phyloP scores from a whole-genome alignment of 2,329 filamentous ascomycete species.

The Daldinia sp. region DNA sequence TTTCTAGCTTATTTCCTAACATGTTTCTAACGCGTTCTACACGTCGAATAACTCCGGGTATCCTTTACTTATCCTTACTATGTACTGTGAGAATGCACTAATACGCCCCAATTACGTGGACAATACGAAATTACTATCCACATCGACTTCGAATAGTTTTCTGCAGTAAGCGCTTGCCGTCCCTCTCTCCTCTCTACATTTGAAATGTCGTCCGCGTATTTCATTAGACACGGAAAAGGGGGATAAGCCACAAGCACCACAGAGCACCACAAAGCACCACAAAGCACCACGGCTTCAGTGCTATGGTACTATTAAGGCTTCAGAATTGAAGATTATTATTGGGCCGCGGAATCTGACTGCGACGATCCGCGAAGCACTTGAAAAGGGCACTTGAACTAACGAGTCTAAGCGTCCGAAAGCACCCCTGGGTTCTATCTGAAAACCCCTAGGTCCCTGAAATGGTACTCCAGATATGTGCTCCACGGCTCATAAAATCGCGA shows the following conservation, averaged over 20 bases:
- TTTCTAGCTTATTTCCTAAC: slow-evolving; percentile 27
- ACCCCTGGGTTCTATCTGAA: slow-evolving; percentile 24
- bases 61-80: slow-evolving; percentile 25
- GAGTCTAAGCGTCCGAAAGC: slow-evolving; percentile 19
- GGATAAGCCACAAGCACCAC: slow-evolving; percentile 9
- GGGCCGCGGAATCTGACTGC: slow-evolving; percentile 32
- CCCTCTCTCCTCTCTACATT: not conserved
- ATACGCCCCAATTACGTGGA: slow-evolving; percentile 12
- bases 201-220: not conserved
- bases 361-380: slow-evolving; percentile 23
- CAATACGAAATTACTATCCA: slow-evolving; percentile 7
- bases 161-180: slow-evolving; percentile 5
- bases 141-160: not conserved
- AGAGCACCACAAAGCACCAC: not conserved
- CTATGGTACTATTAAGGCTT: slow-evolving; percentile 20
- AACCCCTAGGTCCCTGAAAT: slow-evolving; percentile 21
- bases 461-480: slow-evolving; percentile 36
- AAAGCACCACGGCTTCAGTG: slow-evolving; percentile 9
- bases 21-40: slow-evolving; percentile 5
- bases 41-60: slow-evolving; percentile 22
- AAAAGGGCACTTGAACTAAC: slow-evolving; percentile 20
- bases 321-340: slow-evolving; percentile 25
- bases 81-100: slow-evolving; percentile 18
- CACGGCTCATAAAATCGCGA: slow-evolving; percentile 27
- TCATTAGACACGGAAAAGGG: slow-evolving; percentile 8